phyloP scores from a whole-genome alignment of 2,329 filamentous ascomycete species.

The Paramyrothecium sp. region DNA sequence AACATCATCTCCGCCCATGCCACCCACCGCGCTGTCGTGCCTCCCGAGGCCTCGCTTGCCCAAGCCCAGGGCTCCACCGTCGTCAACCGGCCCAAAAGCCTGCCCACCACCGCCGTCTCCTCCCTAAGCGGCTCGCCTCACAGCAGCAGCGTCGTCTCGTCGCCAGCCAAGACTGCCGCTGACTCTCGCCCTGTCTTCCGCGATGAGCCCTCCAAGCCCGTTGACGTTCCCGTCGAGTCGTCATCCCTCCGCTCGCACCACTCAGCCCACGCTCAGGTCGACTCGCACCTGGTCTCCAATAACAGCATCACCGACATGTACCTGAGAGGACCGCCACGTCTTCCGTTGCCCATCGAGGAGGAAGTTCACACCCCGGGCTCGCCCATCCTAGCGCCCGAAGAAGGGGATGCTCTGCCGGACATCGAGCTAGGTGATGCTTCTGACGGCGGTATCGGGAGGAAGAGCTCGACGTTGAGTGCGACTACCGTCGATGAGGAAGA shows the following conservation, averaged over 20 bases:
- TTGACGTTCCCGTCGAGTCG: conserved; percentile 52
- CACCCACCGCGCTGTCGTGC: conserved; percentile 54
- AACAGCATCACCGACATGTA: conserved; percentile 65
- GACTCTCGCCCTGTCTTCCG: conserved; percentile 15
- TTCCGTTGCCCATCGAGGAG: conserved; percentile 92
- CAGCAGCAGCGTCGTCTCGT: conserved; percentile 25
- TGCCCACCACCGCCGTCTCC: conserved; percentile 48
- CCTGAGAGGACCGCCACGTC: conserved; percentile 72
- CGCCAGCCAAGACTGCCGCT: conserved; percentile 20
- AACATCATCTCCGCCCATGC: conserved; percentile 56
- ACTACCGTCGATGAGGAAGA: conserved; percentile 74
- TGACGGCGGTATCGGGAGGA: conserved; percentile 46
- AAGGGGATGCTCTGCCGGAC: conserved; percentile 53
- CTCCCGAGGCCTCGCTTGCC: conserved; percentile 61
- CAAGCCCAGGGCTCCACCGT: conserved; percentile 58
- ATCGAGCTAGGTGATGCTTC: conserved; percentile 49
- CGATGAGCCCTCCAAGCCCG: conserved; percentile 50
- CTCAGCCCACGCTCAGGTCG: conserved; percentile 30
- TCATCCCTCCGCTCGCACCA: conserved; percentile 35
- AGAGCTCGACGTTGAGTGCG: conserved; percentile 59
- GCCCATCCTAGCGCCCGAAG: conserved; percentile 75
- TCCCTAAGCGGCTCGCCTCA: conserved; percentile 48
- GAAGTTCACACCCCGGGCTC: conserved; percentile 87
- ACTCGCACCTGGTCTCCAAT: conserved; percentile 46
- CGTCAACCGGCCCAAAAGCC: conserved; percentile 43